Evolutionary conservation across 805 yeast species (phyloP), one percentile per base, ranked within the genome.

Genomic region (Wickerhamiella alocasiicola): DNA sequence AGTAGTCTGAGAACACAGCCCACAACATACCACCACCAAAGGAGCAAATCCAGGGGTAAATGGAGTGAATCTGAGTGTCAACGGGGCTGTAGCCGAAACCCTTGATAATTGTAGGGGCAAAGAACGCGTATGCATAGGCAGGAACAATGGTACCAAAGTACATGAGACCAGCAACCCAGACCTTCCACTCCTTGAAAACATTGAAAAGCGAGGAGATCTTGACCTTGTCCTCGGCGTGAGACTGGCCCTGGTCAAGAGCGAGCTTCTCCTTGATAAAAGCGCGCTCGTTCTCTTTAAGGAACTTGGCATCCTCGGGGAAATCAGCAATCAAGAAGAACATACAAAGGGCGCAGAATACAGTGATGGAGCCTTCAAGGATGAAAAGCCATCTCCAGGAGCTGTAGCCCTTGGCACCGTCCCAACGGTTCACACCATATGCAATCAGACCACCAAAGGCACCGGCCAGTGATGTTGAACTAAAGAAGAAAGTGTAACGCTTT

Each of bases 1-100:
- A 39, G 35, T 53, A 59, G 56, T 83, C 94, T 1, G 91, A 78
- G 43, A 67, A 47, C 44, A 66, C 62, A 0, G 94, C 88, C 16
- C 70, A 47, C 3, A 72, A 51, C 60, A 78, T 75, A 34, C 78
- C 71, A 27, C 71, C 63, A 6, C 78, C 84, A 53, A 83, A 79
- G 0, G 93, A 81, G 19, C 68, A 62, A 31, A 81, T 66, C 87
- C 94, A 84, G 16, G 94, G 94, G 49, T 83, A 85, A 39, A 84
- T 81, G 0, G 94, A 79, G 61, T 78, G 78, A 42, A 78, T 71
- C 58, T 84, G 84, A 6, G 93, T 88, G 42, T 71, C 65, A 51
- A 75, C 78, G 3, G 81, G 77, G 2, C 81, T 68, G 64, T 78
- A 68, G 17, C 80, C 78, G 62, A 78, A 64, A 30, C 70, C 60